Conservation (phyloP, 176 grass and related monocot genomes). For the Thalia dealbata region DNA sequence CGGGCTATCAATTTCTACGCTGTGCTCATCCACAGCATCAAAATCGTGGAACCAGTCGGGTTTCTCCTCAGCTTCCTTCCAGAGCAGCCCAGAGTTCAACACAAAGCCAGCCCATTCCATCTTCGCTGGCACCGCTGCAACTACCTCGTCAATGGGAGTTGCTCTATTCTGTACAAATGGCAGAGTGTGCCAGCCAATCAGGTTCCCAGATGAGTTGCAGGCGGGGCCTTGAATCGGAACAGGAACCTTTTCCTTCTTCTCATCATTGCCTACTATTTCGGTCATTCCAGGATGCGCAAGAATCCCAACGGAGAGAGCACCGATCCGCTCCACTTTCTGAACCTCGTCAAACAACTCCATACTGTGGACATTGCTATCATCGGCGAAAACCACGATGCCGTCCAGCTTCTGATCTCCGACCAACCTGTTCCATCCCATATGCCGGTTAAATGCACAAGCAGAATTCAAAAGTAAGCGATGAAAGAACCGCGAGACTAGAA, state of each 20-base stretch:
- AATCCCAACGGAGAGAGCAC: conserved; percentile 25
- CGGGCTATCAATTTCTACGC: background rate
- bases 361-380: conserved; percentile 75
- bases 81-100: conserved; percentile 9
- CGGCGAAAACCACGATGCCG: conserved; percentile 89
- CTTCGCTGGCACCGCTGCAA: background rate
- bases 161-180: background rate
- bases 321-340: conserved; percentile 65
- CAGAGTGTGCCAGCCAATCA: conserved; percentile 8
- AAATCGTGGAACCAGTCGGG: conserved; percentile 15
- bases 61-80: conserved; percentile 5
- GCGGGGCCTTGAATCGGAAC: conserved; percentile 12
- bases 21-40: conserved; percentile 1
- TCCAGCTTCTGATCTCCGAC: conserved; percentile 29
- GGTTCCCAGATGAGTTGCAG: conserved; percentile 11
- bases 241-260: background rate
- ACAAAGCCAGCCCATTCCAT: conserved; percentile 14
- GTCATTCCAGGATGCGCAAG: background rate
- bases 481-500: background rate
- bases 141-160: background rate
- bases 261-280: background rate
- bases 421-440: conserved; percentile 5
- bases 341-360: conserved; percentile 89
- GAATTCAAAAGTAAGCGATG: background rate
- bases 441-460: background rate